Evolutionary conservation across 1,139 yeast genomes (phyloP), one percentile per base, ranked within the genome.

Genomic region (Yamadazyma membranifaciens): DNA sequence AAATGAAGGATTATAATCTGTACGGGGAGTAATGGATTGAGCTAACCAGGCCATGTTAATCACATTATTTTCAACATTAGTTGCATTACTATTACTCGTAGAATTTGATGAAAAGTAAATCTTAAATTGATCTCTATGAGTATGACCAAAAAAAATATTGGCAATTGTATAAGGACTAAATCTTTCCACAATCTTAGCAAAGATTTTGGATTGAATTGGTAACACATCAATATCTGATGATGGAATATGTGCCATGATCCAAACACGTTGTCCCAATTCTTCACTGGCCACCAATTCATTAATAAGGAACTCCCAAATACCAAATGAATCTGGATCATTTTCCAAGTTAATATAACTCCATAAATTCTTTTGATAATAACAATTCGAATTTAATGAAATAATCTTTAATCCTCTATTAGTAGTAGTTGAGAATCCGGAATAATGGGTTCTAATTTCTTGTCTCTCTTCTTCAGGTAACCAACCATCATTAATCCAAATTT

Each of bases 171-270:
- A 75, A 16, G 87, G 87, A 30, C 84, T 75, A 55, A 81, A 83
- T 52, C 88, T 69, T 50, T 80, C 79, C 24, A 83, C 71, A 37
- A 83, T 78, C 46, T 76, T 75, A 29, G 73, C 65, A 45, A 81
- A 78, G 32, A 79, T 65, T 36, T 73, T 65, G 9, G 85, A 73
- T 39, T 79, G 82, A 31, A 79, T 64, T n/a, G 87, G 87, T 40
- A 83, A 62, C 13, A 83, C 69, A 48, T 82, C 85, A 25, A 22
- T 38, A 43, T 69, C 75, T 13, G 77, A 72, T 3, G 75, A 67
- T 31, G 89, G 87, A 36, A 83, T 78, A 55, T 83, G 89, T 16
- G 86, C 81, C 56, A 81, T 71, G 43, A 83, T 67, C 88, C 89
- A 83, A 6, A 81, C 89, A 47, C 83, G 67, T 57, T 81, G 79